These are phyloP conservation scores for Lactarius hengduanensis DNA, from an alignment of 768 basidiomycete genomes.

Conservation along the genomic window DNA sequence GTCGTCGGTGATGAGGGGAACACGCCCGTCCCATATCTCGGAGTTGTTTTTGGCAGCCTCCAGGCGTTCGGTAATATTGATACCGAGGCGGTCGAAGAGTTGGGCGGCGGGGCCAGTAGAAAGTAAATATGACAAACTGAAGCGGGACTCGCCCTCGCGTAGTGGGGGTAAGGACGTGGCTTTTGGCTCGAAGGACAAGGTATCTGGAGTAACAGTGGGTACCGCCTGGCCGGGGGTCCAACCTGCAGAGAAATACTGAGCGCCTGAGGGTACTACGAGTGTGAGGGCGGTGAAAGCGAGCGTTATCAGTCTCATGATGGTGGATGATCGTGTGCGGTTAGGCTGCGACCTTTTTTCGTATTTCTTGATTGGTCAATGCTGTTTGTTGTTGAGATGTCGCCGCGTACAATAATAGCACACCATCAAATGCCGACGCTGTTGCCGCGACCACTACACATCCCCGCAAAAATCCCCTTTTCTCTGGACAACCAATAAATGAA, in stretches of 20 bases:
- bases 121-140: slow-evolving; percentile 40
- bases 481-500: slow-evolving; percentile 1
- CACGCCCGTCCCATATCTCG: slow-evolving; percentile 64
- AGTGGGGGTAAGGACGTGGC: slow-evolving; percentile 8
- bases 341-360: background rate
- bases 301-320: slow-evolving; percentile 16
- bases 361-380: no score
- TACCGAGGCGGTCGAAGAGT: slow-evolving; percentile 56
- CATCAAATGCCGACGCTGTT: background rate
- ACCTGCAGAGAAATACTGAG: slow-evolving; percentile 79
- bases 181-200: slow-evolving; percentile 27
- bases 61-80: slow-evolving; percentile 65
- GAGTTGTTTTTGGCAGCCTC: slow-evolving; percentile 35
- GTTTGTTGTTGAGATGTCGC: no score
- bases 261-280: slow-evolving; percentile 42
- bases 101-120: slow-evolving; percentile 53
- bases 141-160: slow-evolving; percentile 12
- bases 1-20: slow-evolving; percentile 79
- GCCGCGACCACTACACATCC: background rate
- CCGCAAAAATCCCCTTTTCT: background rate
- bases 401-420: no score
- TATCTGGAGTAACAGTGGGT: slow-evolving; percentile 25
- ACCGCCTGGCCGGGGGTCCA: slow-evolving; percentile 74
- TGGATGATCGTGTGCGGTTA: background rate
- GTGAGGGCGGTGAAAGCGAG: slow-evolving; percentile 19